Conservation (phyloP, 2,329 filamentous ascomycete species). For the Drechslerella dactyloides region DNA sequence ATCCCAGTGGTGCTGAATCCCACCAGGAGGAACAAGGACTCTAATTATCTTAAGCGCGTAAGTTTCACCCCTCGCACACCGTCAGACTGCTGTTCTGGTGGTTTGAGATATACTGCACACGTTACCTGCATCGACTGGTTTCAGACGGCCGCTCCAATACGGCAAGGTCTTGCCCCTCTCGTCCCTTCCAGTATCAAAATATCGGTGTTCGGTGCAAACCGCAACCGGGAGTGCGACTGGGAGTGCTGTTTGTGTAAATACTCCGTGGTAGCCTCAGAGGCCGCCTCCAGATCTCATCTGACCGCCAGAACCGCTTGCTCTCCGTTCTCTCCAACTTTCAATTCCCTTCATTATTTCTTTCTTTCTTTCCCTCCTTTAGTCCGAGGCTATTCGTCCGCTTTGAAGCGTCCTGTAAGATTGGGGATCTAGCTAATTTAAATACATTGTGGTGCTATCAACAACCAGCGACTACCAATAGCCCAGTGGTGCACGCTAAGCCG, state of each 20-base stretch:
- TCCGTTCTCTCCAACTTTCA: neutral
- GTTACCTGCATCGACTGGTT: conserved; percentile 28
- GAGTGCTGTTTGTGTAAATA: conserved; percentile 1
- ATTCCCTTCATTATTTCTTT: conserved; percentile 6
- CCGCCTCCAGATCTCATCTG: neutral
- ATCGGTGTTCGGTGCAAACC: neutral
- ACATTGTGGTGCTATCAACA: neutral
- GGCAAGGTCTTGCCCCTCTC: conserved; percentile 18
- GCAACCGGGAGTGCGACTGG: too few species aligned
- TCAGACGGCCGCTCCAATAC: conserved; percentile 38
- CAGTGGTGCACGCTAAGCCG: conserved; percentile 7
- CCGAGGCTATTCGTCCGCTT: conserved; percentile 2
- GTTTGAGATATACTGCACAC: conserved; percentile 22
- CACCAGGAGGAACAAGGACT: conserved; percentile 3
- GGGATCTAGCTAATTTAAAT: neutral
- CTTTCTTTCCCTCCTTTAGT: conserved; percentile 2
- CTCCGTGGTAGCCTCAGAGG: neutral
- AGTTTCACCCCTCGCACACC: conserved; percentile 29
- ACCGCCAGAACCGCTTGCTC: neutral
- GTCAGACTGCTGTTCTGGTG: conserved; percentile 13
- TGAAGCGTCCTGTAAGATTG: neutral
- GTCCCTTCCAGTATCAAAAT: conserved; percentile 11
- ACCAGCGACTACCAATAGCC: neutral
- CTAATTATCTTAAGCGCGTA: conserved; percentile 43
- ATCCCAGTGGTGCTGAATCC: neutral